Percentiles rank a stretch among this genome's conserved stretches.
These are phyloP conservation scores for Trichophyton mentagrophytes DNA, from an alignment of 2,329 filamentous ascomycete genomes.

Conservation along the genomic window DNA sequence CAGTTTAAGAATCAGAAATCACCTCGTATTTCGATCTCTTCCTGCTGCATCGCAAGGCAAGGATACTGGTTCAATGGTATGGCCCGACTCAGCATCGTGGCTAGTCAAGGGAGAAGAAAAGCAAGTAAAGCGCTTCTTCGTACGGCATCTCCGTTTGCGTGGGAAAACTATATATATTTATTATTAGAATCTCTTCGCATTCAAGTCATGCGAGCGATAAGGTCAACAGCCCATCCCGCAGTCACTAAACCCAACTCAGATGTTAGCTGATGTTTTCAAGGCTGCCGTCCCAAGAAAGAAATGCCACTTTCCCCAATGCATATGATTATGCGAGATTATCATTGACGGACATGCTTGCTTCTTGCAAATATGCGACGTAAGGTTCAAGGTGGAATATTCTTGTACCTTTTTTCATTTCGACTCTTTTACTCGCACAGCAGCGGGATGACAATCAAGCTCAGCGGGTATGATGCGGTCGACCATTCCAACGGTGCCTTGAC, in stretches of 20 bases:
- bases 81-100: not conserved
- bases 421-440: not conserved
- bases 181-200: not conserved
- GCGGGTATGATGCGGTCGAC: not conserved
- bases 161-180: not conserved
- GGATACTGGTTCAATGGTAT: not conserved
- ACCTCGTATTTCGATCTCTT: not conserved
- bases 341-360: not conserved
- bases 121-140: not conserved
- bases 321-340: not conserved
- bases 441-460: slow-evolving; percentile 1
- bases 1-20: not conserved
- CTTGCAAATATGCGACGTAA: not conserved
- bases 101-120: not conserved
- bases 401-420: not conserved
- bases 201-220: not conserved
- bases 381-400: not conserved
- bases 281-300: not conserved
- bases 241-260: not conserved
- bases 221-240: not conserved
- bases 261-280: not conserved
- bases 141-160: not conserved
- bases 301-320: not conserved
- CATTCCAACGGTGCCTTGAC: not conserved
- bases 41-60: not conserved